Conservation (phyloP, 192 early-diverging fungal species). For the Umbelopsis sp. region DNA sequence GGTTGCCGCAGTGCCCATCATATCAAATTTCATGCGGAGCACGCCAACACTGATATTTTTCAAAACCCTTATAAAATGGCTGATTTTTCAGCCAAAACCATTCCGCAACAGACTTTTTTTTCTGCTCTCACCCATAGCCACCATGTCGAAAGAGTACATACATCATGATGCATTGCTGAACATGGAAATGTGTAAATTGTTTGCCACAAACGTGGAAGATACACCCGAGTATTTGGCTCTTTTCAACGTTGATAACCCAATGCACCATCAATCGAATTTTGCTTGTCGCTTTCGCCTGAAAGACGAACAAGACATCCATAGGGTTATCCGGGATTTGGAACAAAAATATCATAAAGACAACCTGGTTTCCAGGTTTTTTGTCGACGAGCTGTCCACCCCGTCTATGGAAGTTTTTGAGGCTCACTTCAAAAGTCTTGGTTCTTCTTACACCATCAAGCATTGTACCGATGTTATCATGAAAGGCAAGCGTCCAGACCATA, state of each 20-base stretch:
- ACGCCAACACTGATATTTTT: no score
- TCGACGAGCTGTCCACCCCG: not conserved
- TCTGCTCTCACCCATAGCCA: not conserved
- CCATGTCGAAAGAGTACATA: not conserved
- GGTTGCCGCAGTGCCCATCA: no score
- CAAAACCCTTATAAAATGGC: not conserved
- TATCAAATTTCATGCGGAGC: no score
- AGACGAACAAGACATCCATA: not conserved
- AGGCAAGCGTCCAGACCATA: not conserved
- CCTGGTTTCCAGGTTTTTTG: not conserved
- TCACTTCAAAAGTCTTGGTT: constrained; percentile 3
- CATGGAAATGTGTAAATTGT: not conserved
- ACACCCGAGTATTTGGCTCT: not conserved
- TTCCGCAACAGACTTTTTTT: not conserved
- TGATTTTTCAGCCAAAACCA: not conserved
- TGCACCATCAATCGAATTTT: not conserved
- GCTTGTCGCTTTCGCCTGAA: not conserved
- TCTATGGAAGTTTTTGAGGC: constrained; percentile 1
- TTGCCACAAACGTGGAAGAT: not conserved
- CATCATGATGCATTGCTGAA: not conserved
- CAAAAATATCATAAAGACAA: constrained; percentile 1
- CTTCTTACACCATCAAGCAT: constrained; percentile 4
- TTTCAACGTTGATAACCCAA: not conserved
- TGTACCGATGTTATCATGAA: constrained; percentile 1
- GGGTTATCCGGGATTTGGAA: not conserved